phyloP scores from a whole-genome alignment of 805 yeast genomes.

The Ogataea methanolica region DNA sequence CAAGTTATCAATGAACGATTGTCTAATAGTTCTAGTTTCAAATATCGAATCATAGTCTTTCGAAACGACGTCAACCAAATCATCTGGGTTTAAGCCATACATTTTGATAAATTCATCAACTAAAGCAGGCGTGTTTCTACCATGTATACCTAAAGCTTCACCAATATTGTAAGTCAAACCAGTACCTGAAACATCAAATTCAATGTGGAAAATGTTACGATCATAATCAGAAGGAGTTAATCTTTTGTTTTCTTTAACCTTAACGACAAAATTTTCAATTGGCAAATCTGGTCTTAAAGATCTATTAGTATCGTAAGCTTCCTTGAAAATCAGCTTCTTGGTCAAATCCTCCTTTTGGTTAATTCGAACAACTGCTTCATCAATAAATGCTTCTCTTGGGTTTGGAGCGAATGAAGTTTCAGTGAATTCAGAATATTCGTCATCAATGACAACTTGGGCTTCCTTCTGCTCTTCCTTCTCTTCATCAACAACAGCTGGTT shows the following conservation, averaged over 20 bases:
- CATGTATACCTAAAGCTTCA: conserved; percentile 95
- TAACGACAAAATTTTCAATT: conserved; percentile 76
- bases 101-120: conserved; percentile 65
- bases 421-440: conserved; percentile 47
- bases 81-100: conserved; percentile 69
- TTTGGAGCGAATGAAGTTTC: conserved; percentile 66
- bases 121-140: conserved; percentile 63
- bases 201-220: conserved; percentile 94
- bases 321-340: conserved; percentile 72
- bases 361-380: conserved; percentile 36
- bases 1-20: conserved; percentile 71
- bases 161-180: conserved; percentile 91
- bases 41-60: conserved; percentile 52
- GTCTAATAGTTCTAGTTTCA: conserved; percentile 80
- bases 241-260: conserved; percentile 87
- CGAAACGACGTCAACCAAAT: conserved; percentile 65
- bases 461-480: conserved; percentile 8
- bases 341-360: conserved; percentile 44
- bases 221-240: conserved; percentile 87
- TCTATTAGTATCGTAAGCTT: conserved; percentile 59
- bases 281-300: conserved; percentile 87
- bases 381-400: conserved; percentile 46
- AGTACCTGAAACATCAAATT: conserved; percentile 86
- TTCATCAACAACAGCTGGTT: conserved; percentile 14
- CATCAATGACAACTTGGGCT: conserved; percentile 17